Base-by-base conservation (phyloP, 1,284 basidiomycete species). In the Neonothopanus nambi region DNA sequence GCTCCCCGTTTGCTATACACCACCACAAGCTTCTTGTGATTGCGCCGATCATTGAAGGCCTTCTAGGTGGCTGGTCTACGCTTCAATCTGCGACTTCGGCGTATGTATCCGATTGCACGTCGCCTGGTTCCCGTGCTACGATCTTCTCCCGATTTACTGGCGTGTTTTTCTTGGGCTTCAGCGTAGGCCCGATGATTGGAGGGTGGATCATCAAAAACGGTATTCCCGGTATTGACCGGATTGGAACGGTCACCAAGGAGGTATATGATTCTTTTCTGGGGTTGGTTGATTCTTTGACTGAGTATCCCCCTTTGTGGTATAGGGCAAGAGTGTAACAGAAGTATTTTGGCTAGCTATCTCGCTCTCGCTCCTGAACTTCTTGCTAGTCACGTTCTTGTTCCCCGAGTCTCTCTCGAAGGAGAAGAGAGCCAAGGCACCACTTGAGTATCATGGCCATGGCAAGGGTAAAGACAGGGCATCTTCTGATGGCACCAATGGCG, bases 41-140 rank as follows among this genome's bases (percentile, higher is more conserved):
- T 43, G 89, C 93, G 2, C 90, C 93, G 0, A 69, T 87, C 26
- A 71, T 94, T 24, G 94, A 97, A 63, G 95, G 95, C 13, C 66
- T 87, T 2, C 76, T 95, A 3, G 95, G 95, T 20, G 92, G 95
- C n/a, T 89, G 89, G 79, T 82, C 89, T 5, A 89, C 91, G 0
- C 72, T 94, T 9, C 82, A 87, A 56, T 85, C 89, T 2, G 85
- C 89, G 0, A 84, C 85, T 38, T 85, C 90, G 28, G 91, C 94
- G 1, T 98, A 95, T 66, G 76, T 93, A 44, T 89, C 87, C 13
- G 92, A 95, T 65, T 90, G 89, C 64, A 94, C 93, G 1, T 89
- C 90, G 3, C 79, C 87, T 53, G 92, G 91, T 41, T 92, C 90
- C 18, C 81, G 92, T 44, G 85, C 92, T 0, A 81, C 84, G 30